Base-by-base conservation (phyloP, 2,329 filamentous ascomycete genomes). In the Cladorrhinum sp. region DNA sequence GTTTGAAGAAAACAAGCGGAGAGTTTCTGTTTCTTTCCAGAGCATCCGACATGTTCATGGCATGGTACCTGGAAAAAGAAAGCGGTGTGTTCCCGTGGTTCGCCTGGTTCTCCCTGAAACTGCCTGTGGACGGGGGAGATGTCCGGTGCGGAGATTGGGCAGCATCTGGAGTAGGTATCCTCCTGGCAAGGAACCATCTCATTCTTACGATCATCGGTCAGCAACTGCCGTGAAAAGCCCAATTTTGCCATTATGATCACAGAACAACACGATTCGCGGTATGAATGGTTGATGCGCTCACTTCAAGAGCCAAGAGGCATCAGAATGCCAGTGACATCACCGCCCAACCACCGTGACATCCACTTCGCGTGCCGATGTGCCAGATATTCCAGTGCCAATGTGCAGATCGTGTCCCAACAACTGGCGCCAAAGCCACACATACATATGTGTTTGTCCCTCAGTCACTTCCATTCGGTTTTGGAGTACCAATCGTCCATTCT, bases 31-130 rank as follows among this genome's bases (percentile, higher is more conserved):
- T 4, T 46, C 6, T 18, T 46, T 8, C 42, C 16, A 46, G 16
- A 3, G 12, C 14, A 9, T 16, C n/a, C n/a, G n/a, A 36, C 9
- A 36, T 36, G 42, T 46, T 46, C 42, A 46, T 46, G 42, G 42
- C 42, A 46, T 46, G 42, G 42, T 46, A 21, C 42, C 42, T 46
- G 42, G 36, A 46, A 4, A 20, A 8, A 9, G 42, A 46, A 10
- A 20, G n/a, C 42, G 42, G 42, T 10, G 42, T 46, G 42, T 46
- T 46, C 42, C 42, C 42, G 42, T 21, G 8, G 53, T 55, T 55
- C 53, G 53, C 53, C 21, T 42, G 53, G 33, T n/a, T 26, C 33
- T 55, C 53, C 53, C 53, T 57, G 54, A 57, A 33, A 57, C 12
- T 36, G 8, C 14, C 33, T 36, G 33, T 36, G 33, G 33, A 36